Evolutionary conservation across 2,329 filamentous ascomycete genomes (phyloP).

Genomic region (Aspergillus fumigatus): DNA sequence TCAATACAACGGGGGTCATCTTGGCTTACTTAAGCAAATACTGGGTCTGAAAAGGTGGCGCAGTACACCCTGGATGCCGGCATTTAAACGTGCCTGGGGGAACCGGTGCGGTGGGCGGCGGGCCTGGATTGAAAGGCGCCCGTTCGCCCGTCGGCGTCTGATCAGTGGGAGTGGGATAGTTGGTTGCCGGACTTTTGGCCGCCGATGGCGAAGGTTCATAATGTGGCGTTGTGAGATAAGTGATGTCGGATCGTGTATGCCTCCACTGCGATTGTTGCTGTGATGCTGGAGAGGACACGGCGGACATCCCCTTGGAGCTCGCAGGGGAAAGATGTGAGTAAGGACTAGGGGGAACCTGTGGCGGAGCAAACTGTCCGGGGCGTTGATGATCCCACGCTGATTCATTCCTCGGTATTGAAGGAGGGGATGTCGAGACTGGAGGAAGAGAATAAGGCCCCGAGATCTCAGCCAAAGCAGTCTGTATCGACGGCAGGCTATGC

Average conservation of each 20-base stretch:
- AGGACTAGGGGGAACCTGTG: constrained; percentile 30
- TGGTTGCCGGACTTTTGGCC: constrained; percentile 31
- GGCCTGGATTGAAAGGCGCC: constrained; percentile 15
- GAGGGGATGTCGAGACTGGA: constrained; percentile 20
- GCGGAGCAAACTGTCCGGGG: constrained; percentile 24
- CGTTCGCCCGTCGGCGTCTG: constrained; percentile 23
- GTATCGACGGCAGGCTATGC: constrained; percentile 39
- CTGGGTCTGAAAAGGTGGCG: constrained; percentile 59
- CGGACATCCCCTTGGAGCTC: constrained; percentile 33
- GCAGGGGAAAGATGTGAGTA: constrained; percentile 37
- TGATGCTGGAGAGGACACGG: constrained; percentile 32
- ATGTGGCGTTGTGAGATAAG: constrained; percentile 21
- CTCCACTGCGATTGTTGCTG: constrained; percentile 26
- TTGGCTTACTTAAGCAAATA: constrained; percentile 59
- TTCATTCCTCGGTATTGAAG: constrained; percentile 23
- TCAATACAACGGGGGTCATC: background rate
- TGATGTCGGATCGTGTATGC: constrained; percentile 23
- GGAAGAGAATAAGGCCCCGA: constrained; percentile 18
- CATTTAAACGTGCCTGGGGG: constrained; percentile 46
- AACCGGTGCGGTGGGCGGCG: constrained; percentile 22
- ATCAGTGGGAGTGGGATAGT: constrained; percentile 40
- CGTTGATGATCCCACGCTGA: constrained; percentile 28
- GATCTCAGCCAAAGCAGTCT: constrained; percentile 24
- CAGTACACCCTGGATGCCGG: constrained; percentile 52
- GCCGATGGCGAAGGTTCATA: constrained; percentile 28